These are phyloP conservation scores for Diaporthe sp. DNA, from an alignment of 2,329 filamentous ascomycete species.

Conservation along the genomic window DNA sequence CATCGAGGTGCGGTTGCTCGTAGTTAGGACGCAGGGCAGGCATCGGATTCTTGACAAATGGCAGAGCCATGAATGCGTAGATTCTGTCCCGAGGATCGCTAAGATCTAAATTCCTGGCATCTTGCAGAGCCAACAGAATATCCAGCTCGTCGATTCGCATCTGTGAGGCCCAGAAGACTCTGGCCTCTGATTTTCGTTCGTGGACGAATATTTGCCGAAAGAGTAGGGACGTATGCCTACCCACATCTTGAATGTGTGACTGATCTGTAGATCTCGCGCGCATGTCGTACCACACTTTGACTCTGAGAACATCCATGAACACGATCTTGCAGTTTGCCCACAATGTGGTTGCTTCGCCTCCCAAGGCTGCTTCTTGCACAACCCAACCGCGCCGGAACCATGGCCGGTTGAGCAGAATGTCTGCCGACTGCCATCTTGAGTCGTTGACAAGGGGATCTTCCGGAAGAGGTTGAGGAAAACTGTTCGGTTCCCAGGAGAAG, in stretches of 20 bases:
- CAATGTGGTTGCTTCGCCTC: not conserved
- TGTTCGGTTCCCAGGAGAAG: not conserved
- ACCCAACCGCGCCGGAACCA: conserved; percentile 30
- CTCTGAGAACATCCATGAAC: not conserved
- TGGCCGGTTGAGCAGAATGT: not conserved
- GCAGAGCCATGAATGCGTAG: conserved; percentile 29
- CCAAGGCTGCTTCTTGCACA: conserved; percentile 27
- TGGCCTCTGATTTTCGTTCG: not conserved
- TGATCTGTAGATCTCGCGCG: too few species aligned
- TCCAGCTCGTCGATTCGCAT: not conserved
- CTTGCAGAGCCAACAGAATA: not conserved
- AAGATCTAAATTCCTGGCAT: not conserved
- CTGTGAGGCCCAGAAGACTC: too few species aligned
- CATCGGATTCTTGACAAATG: not conserved
- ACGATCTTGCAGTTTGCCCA: not conserved
- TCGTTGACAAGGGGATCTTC: not conserved
- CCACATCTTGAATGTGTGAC: too few species aligned
- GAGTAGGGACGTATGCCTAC: not conserved
- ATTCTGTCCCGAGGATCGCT: conserved; percentile 17
- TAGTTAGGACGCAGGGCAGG: not conserved
- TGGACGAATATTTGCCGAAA: not conserved
- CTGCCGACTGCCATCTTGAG: not conserved
- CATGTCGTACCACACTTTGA: not conserved
- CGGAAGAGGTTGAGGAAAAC: not conserved
- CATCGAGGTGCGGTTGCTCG: not conserved